These are phyloP conservation scores for Chrysosphaeria jannelii DNA, from an alignment of 2,329 filamentous ascomycete genomes.

Conservation along the genomic window DNA sequence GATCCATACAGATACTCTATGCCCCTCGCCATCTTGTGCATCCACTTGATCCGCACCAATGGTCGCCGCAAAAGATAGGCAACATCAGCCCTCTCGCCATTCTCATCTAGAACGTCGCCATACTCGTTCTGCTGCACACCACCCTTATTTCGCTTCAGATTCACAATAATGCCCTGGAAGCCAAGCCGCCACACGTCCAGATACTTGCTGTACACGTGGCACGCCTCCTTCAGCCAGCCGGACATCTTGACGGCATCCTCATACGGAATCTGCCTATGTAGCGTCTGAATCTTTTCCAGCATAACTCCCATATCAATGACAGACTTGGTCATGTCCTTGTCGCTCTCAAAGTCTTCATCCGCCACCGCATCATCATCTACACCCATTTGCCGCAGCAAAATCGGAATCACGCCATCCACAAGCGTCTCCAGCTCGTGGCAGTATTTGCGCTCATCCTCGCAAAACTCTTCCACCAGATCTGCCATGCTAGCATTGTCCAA, in stretches of 20 bases:
- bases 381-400: slow-evolving; percentile 60
- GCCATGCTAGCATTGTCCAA: slow-evolving; percentile 36
- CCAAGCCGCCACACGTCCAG: slow-evolving; percentile 71
- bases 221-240: slow-evolving; percentile 51
- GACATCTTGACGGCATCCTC: slow-evolving; percentile 42
- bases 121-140: slow-evolving; percentile 29
- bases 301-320: slow-evolving; percentile 86
- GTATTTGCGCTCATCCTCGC: slow-evolving; percentile 63
- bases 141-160: slow-evolving; percentile 40
- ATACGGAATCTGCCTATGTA: slow-evolving; percentile 55
- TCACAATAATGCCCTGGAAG: slow-evolving; percentile 84
- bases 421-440: slow-evolving; percentile 73
- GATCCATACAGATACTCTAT: slow-evolving; percentile 24
- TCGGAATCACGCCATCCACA: slow-evolving; percentile 83
- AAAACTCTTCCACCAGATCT: slow-evolving; percentile 53
- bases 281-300: slow-evolving; percentile 51
- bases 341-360: slow-evolving; percentile 34
- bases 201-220: slow-evolving; percentile 60
- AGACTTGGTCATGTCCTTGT: slow-evolving; percentile 41
- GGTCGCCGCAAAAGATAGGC: slow-evolving; percentile 78
- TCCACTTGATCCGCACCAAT: slow-evolving; percentile 60
- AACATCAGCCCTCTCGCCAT: slow-evolving; percentile 80
- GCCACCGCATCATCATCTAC: slow-evolving; percentile 27
- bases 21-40: slow-evolving; percentile 54
- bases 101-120: slow-evolving; percentile 35